A percentile compares a stretch with the other conserved stretches of the same genome.
phyloP scores from a whole-genome alignment of 805 yeast genomes.

The Yarrowia porcina region DNA sequence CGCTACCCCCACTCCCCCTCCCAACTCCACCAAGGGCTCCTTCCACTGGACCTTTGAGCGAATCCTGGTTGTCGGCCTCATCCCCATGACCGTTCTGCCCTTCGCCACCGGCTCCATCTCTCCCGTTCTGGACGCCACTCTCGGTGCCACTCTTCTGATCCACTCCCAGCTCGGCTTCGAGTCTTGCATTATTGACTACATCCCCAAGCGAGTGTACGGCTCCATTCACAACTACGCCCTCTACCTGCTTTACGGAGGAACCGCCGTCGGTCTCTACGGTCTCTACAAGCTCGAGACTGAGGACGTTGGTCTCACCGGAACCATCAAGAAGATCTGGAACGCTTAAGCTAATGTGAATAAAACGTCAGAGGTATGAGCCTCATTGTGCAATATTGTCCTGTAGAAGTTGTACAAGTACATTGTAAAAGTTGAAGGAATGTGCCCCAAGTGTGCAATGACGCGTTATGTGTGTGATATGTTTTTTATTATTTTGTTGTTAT shows the following conservation, averaged over 20 bases:
- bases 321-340: constrained; percentile 61
- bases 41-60: constrained; percentile 94
- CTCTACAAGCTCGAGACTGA: constrained; percentile 72
- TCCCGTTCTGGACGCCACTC: constrained; percentile 67
- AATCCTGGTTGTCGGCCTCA: constrained; percentile 59
- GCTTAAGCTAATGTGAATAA: constrained; percentile 37
- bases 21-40: constrained; percentile 70
- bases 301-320: constrained; percentile 71
- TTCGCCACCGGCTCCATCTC: constrained; percentile 68
- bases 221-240: constrained; percentile 65
- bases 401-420: too few species aligned
- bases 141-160: constrained; percentile 62
- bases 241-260: constrained; percentile 66
- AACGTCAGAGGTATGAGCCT: background rate
- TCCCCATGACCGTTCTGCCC: constrained; percentile 76
- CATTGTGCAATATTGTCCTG: background rate
- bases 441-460: too few species aligned
- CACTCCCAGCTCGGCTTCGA: constrained; percentile 87
- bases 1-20: constrained; percentile 65
- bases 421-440: too few species aligned
- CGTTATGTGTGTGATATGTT: too few species aligned
- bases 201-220: constrained; percentile 84
- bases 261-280: constrained; percentile 70
- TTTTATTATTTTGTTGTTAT: too few species aligned
- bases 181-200: constrained; percentile 88